These are phyloP conservation scores for Potentilla sterilis DNA, from an alignment of 306 rosid genomes.

Conservation along the genomic window DNA sequence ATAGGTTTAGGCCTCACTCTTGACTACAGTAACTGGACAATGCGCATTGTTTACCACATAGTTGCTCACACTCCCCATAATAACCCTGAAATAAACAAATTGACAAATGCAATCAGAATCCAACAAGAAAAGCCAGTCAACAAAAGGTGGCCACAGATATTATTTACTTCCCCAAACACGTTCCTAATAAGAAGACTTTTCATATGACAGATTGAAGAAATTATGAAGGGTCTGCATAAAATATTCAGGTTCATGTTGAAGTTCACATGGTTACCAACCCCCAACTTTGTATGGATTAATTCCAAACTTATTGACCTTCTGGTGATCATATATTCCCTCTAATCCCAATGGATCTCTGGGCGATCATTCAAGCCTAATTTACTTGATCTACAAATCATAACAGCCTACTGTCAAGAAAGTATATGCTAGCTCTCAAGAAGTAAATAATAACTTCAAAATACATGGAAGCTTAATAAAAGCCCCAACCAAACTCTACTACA, in stretches of 20 bases:
- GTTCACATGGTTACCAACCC: background rate
- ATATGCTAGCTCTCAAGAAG: no score
- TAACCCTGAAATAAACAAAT: constrained; percentile 44
- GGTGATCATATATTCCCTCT: background rate
- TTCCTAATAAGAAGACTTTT: background rate
- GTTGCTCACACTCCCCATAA: constrained; percentile 92
- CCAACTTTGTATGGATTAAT: background rate
- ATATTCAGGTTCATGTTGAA: background rate
- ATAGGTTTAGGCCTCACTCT: constrained; percentile 24
- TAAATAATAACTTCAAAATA: background rate
- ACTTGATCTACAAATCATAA: background rate
- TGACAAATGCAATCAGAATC: constrained; percentile 26
- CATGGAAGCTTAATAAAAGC: background rate
- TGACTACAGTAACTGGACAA: constrained; percentile 81
- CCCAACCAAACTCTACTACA: background rate
- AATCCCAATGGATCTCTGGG: background rate
- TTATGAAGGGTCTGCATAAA: background rate
- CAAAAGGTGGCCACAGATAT: background rate
- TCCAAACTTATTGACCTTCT: background rate
- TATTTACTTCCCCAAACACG: background rate
- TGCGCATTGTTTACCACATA: constrained; percentile 62
- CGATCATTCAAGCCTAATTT: background rate
- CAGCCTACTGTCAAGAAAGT: background rate
- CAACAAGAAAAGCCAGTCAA: background rate
- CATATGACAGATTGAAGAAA: background rate